Percentiles rank a stretch among this genome's conserved stretches.
Evolutionary conservation across 2,329 filamentous ascomycete genomes (phyloP).

Genomic region (Talaromyces albobiverticillius): DNA sequence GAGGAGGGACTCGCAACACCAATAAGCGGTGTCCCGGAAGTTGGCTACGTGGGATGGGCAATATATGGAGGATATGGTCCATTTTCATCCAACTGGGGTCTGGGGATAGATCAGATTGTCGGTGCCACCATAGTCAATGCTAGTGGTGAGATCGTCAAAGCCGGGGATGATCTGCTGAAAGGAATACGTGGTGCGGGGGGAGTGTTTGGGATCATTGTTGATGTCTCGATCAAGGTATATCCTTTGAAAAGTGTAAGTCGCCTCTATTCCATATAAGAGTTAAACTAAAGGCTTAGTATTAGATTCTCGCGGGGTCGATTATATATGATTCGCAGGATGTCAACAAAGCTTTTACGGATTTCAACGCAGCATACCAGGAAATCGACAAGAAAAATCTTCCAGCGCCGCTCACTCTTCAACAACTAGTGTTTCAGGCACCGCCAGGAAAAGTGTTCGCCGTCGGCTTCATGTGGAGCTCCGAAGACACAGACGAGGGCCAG

Average conservation of each 20-base stretch:
- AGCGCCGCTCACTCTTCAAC: conserved; percentile 17
- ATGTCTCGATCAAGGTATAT: conserved; percentile 42
- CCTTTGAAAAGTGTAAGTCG: conserved; percentile 8
- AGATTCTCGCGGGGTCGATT: conserved; percentile 26
- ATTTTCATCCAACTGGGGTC: conserved; percentile 27
- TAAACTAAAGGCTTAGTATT: conserved; percentile 19
- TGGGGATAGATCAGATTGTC: conserved; percentile 41
- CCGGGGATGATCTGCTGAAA: conserved; percentile 35
- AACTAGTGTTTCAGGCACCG: conserved; percentile 30
- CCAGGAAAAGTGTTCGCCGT: conserved; percentile 25
- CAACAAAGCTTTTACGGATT: conserved; percentile 18
- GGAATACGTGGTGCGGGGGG: conserved; percentile 42
- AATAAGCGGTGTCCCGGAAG: conserved; percentile 20
- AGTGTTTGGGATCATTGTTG: conserved; percentile 40
- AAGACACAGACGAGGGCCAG: conserved; percentile 29
- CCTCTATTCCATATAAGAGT: background rate
- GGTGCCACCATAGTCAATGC: conserved; percentile 39
- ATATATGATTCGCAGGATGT: conserved; percentile 33
- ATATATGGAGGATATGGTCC: conserved; percentile 38
- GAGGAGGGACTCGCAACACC: conserved; percentile 29
- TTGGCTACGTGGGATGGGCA: conserved; percentile 40
- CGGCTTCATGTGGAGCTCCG: conserved; percentile 32
- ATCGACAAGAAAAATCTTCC: conserved; percentile 17
- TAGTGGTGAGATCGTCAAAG: conserved; percentile 35
- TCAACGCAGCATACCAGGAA: conserved; percentile 21